These are phyloP conservation scores for Leucocoprinus birnbaumii DNA, from an alignment of 768 basidiomycete genomes.

Conservation along the genomic window DNA sequence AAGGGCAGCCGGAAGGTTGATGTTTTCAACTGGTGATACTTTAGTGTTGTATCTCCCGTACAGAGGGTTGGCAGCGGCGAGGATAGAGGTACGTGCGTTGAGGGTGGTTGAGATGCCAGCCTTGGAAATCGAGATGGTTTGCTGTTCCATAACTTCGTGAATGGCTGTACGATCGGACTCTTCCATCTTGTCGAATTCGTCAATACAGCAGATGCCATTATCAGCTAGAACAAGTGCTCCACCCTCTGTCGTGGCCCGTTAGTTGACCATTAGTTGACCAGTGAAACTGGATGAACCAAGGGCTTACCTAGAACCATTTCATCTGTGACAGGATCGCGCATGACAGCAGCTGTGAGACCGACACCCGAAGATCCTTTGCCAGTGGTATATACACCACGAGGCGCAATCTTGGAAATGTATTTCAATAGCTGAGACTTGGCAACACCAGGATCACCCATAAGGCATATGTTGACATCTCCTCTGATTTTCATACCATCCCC, in stretches of 20 bases:
- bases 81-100: conserved; percentile 95
- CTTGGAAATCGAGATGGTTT: conserved; percentile 99
- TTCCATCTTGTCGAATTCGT: conserved; percentile 99
- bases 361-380: conserved; percentile 99
- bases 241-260: conserved; percentile 68
- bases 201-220: conserved; percentile 99
- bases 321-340: conserved; percentile 98
- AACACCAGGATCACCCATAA: conserved; percentile 99
- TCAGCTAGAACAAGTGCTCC: conserved; percentile 98
- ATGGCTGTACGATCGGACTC: conserved; percentile 96
- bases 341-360: conserved; percentile 97
- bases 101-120: conserved; percentile 98
- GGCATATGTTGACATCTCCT: conserved; percentile 94
- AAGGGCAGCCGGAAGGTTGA: conserved; percentile 96
- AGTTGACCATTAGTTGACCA: not conserved
- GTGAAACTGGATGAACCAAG: no score
- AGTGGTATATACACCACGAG: conserved; percentile 96
- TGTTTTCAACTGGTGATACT: conserved; percentile 97
- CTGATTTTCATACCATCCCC: conserved; percentile 99
- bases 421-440: conserved; percentile 97
- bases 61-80: conserved; percentile 96
- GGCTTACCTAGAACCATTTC: conserved; percentile 98
- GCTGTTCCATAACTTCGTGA: conserved; percentile 99
- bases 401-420: conserved; percentile 98
- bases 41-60: conserved; percentile 99